Base-by-base conservation (phyloP, 495 filamentous ascomycete genomes). In the Sabuloglossum arenarium region DNA sequence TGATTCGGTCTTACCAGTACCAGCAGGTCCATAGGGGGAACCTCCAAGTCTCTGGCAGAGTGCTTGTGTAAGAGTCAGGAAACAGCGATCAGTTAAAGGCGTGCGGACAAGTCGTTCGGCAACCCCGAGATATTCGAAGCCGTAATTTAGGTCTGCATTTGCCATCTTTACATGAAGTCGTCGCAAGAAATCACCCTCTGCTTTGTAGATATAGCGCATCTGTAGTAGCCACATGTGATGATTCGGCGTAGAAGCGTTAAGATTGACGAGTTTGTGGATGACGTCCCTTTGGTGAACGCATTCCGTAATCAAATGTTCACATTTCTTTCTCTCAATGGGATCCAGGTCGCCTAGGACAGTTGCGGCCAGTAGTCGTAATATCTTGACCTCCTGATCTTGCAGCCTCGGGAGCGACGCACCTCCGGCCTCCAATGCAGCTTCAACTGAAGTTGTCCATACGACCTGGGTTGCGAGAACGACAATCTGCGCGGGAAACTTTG, bases 1-100 rank as follows among this genome's bases (percentile, higher is more conserved):
- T 0, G 91, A 97, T 64, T 99, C 91, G 0, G 91, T 99, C 69
- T 99, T 99, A 65, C 91, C 91, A n/a, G 91, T 99, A 71, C 91
- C 91, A 42, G 91, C 91, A 39, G 91, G 91, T 28, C 91, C 91
- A 63, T 99, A 99, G 3, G 91, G 91, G 46, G 91, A 99, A 46
- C 91, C 91, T 68, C 91, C 91, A 42, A 99, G 78, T 64, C 88
- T 78, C 65, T 99, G 91, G 64, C 85, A 93, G 43, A 97, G 75
- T 6, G 91, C 91, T 71, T 97, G 91, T 21, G 88, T 97, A 29
- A 97, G 78, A 10, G 91, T 99, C 49, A 97, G 77, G 78, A 97
- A 99, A 71, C 91, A 99, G 49, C 93, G 84, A 64, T 99, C 91
- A 8, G 91, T 99, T 29, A 99, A 77, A 39, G 91, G 91, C 23